Conservation (phyloP, 192 early-diverging fungal genomes). For the Hyaloraphidium curvatum region DNA sequence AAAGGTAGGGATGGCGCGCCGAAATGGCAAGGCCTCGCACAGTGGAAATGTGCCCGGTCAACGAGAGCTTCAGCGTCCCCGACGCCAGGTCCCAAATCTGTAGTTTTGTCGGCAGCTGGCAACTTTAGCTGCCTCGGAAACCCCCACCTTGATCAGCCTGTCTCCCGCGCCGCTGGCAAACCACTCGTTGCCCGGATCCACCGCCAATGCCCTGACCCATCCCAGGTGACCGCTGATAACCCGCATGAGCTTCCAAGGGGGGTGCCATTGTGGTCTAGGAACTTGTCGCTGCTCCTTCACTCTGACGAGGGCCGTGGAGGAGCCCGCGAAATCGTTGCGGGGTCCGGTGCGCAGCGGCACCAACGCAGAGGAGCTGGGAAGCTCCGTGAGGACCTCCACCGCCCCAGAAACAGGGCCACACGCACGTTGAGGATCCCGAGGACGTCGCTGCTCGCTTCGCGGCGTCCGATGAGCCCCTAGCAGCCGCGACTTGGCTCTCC, state of each 20-base stretch:
- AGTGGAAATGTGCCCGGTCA: slow-evolving; percentile 91
- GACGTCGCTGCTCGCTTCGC: too few species aligned
- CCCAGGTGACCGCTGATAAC: slow-evolving; percentile 94
- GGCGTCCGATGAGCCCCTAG: too few species aligned
- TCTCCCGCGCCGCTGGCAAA: slow-evolving; percentile 97
- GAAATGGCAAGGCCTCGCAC: slow-evolving; percentile 91
- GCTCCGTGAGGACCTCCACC: slow-evolving; percentile 14
- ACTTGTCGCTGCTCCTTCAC: slow-evolving; percentile 30
- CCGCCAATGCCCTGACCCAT: slow-evolving; percentile 81
- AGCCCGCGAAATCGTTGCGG: slow-evolving; percentile 21
- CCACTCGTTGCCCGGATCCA: slow-evolving; percentile 94
- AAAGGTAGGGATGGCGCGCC: slow-evolving; percentile 87
- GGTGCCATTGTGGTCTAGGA: slow-evolving; percentile 85
- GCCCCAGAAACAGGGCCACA: background rate
- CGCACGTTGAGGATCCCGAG: background rate
- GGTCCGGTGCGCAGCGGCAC: slow-evolving; percentile 8
- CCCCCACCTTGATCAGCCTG: slow-evolving; percentile 79
- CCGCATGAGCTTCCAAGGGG: slow-evolving; percentile 94
- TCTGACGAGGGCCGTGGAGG: slow-evolving; percentile 4
- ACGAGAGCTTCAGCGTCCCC: slow-evolving; percentile 78
- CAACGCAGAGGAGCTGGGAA: slow-evolving; percentile 9
- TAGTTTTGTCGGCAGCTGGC: background rate
- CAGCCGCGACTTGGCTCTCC: slow-evolving; percentile 17
- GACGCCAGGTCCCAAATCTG: slow-evolving; percentile 98
- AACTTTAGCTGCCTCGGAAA: background rate